Percentiles rank a stretch among this genome's conserved stretches.
Conservation (phyloP, 1,139 yeast species). For the Entelexis sorbosivorans region DNA sequence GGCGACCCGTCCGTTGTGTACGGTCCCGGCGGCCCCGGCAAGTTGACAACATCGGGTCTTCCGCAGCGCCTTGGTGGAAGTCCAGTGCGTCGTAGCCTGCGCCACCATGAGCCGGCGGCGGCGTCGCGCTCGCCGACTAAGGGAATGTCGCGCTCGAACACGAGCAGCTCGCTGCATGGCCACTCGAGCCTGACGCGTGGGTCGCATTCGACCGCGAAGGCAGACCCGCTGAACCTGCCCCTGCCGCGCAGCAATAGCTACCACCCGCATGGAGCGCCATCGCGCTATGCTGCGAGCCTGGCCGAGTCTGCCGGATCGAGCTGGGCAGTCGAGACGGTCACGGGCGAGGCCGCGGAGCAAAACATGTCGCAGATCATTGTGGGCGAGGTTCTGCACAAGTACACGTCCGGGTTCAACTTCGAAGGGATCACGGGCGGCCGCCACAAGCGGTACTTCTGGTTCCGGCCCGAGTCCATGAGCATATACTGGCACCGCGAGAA, state of each 20-base stretch:
- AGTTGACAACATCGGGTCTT: background rate
- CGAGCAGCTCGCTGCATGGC: background rate
- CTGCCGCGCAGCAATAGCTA: constrained; percentile 1
- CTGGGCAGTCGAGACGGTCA: constrained; percentile 9
- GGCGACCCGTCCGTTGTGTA: background rate
- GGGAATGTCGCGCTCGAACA: background rate
- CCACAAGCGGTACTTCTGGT: constrained; percentile 92
- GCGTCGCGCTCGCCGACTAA: background rate
- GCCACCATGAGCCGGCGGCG: background rate
- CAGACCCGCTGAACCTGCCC: background rate
- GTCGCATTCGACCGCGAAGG: background rate
- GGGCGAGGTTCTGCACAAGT: constrained; percentile 83
- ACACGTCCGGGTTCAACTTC: constrained; percentile 65
- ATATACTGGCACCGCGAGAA: constrained; percentile 80
- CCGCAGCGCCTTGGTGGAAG: background rate
- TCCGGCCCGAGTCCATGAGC: constrained; percentile 86
- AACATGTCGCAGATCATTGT: constrained; percentile 72
- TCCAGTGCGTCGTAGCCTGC: background rate
- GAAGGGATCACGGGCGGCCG: constrained; percentile 67
- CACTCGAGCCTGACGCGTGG: background rate
- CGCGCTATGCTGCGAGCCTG: background rate
- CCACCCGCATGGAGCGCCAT: background rate
- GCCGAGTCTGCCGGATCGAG: constrained; percentile 3
- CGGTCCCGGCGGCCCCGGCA: constrained; percentile 1
- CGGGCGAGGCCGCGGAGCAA: constrained; percentile 5